phyloP scores from a whole-genome alignment of 2,329 filamentous ascomycete genomes.

The Leptographium galeiforme region DNA sequence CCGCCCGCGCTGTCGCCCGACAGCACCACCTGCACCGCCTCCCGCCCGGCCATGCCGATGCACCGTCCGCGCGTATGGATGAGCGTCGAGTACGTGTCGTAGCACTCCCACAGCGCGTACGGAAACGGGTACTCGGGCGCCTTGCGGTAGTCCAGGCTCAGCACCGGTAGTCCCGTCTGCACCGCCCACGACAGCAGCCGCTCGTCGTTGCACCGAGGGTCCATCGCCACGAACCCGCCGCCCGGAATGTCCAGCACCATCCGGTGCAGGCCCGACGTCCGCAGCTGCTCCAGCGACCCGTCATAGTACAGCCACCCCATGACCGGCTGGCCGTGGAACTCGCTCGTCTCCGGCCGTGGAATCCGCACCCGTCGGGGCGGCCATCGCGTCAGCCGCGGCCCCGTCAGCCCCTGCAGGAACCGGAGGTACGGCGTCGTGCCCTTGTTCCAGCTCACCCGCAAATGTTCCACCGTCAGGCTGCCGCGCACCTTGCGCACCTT shows the following conservation, averaged over 20 bases:
- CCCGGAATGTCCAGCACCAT: slow-evolving; percentile 84
- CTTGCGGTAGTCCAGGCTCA: slow-evolving; percentile 85
- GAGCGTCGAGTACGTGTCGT: slow-evolving; percentile 68
- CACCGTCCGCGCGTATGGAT: slow-evolving; percentile 60
- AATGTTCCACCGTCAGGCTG: slow-evolving; percentile 76
- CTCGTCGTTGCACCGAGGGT: slow-evolving; percentile 86
- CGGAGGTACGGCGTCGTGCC: slow-evolving; percentile 74
- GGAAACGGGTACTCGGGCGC: slow-evolving; percentile 77
- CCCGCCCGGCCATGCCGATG: slow-evolving; percentile 56
- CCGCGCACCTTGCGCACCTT: slow-evolving; percentile 86
- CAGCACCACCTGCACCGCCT: slow-evolving; percentile 54
- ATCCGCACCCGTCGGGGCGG: slow-evolving; percentile 75
- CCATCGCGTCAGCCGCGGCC: slow-evolving; percentile 70
- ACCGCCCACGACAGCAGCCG: slow-evolving; percentile 87
- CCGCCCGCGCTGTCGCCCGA: slow-evolving; percentile 74
- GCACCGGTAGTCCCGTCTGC: slow-evolving; percentile 72
- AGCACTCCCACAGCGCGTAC: slow-evolving; percentile 76
- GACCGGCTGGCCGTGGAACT: slow-evolving; percentile 65
- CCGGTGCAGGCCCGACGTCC: slow-evolving; percentile 52
- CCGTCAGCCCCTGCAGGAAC: slow-evolving; percentile 56
- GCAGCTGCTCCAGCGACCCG: slow-evolving; percentile 52
- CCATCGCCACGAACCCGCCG: slow-evolving; percentile 94
- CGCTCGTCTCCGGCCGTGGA: slow-evolving; percentile 62
- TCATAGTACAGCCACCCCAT: slow-evolving; percentile 90
- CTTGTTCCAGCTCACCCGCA: slow-evolving; percentile 93